Conservation (phyloP, 2,329 filamentous ascomycete genomes). For the Phaeosphaeria sp. region DNA sequence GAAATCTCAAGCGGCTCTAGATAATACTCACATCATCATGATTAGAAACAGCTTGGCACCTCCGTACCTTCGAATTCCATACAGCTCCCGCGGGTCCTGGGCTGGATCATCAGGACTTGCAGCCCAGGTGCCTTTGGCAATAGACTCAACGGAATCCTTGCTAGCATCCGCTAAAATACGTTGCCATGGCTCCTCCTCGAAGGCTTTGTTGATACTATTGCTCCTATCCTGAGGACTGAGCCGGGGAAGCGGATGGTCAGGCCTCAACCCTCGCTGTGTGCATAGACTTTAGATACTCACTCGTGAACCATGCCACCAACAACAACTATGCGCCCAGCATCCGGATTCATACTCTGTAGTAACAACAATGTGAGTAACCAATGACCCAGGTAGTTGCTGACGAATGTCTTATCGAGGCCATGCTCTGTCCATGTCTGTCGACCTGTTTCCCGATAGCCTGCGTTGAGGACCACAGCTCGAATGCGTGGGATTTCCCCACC, state of each 20-base stretch:
- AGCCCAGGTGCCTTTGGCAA: neutral
- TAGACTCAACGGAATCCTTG: neutral
- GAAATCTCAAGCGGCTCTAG: too few relatives aligned
- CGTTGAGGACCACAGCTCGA: neutral
- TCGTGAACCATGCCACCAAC: constrained; percentile 1
- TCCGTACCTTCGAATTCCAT: neutral
- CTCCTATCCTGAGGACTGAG: neutral
- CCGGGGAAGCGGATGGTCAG: neutral
- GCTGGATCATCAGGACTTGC: neutral
- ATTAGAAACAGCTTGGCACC: neutral
- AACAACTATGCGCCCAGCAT: neutral
- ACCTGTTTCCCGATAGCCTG: neutral
- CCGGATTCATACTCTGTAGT: neutral
- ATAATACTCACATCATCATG: neutral
- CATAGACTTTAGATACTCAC: neutral
- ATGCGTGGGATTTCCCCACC: neutral
- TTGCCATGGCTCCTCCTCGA: neutral
- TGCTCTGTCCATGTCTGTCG: neutral
- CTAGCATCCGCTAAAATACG: neutral
- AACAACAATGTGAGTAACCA: neutral
- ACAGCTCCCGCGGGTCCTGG: neutral
- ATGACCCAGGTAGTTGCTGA: neutral
- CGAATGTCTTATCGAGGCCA: neutral
- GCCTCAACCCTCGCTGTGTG: neutral
- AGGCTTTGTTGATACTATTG: neutral